Evolutionary conservation across 306 rosid species (phyloP).

Genomic region (barrel medic (Medicago truncatula)): MtrunA17r5.0-ANR NC_053043.1:17647501-17648000

Average conservation of each 20-base stretch:
- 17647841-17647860: no score
- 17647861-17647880: no score
- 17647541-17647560: slow-evolving; percentile 2
- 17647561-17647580: slow-evolving; percentile 28
- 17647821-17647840: neutral
- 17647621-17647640: slow-evolving; percentile 95
- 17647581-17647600: slow-evolving; percentile 55
- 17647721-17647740: slow-evolving; percentile 12
- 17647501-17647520: slow-evolving; percentile 9
- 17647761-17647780: neutral
- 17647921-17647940: no score
- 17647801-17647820: neutral
- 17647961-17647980: no score
- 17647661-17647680: slow-evolving; percentile 61
- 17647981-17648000: no score
- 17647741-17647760: neutral
- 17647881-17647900: no score
- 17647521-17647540: slow-evolving; percentile 19
- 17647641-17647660: slow-evolving; percentile 92
- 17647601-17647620: slow-evolving; percentile 87
- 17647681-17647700: slow-evolving; percentile 49
- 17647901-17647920: no score
- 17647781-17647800: neutral
- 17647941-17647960: no score
- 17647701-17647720: slow-evolving; percentile 13